These are phyloP conservation scores for Marchantia polymorpha DNA, from an alignment of 225 moss, liverwort and hornwort genomes.

Conservation along the genomic window DNA sequence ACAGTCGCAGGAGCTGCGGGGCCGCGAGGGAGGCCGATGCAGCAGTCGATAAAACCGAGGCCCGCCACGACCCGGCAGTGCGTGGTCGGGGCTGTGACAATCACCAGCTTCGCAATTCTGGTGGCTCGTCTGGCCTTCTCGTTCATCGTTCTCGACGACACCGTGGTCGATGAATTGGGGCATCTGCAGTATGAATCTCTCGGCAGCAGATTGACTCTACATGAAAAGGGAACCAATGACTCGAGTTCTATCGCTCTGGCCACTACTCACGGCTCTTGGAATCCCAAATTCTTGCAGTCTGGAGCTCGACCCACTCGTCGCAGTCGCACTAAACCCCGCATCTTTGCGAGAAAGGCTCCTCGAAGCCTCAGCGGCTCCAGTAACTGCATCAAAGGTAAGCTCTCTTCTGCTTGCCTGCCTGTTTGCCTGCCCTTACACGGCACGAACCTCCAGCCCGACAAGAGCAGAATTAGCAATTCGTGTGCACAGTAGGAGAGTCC, in stretches of 20 bases:
- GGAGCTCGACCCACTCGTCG: neutral
- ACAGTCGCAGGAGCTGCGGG: neutral
- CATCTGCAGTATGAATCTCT: neutral
- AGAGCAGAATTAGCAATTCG: too few species aligned
- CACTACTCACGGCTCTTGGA: neutral
- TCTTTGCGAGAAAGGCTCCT: constrained; percentile 5
- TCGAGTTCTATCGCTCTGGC: neutral
- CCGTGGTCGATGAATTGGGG: neutral
- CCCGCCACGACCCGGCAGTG: neutral
- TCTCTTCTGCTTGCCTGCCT: neutral
- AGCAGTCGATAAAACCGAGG: constrained; percentile 1
- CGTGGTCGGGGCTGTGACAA: constrained; percentile 6
- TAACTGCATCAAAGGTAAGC: constrained; percentile 9
- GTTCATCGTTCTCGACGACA: neutral
- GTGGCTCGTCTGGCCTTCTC: constrained; percentile 20
- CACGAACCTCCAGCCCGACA: too few species aligned
- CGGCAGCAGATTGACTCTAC: neutral
- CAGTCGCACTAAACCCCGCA: neutral
- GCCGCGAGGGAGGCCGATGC: neutral
- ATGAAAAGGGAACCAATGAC: neutral
- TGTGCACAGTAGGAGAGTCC: too few species aligned
- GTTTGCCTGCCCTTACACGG: neutral
- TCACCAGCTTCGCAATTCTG: constrained; percentile 16
- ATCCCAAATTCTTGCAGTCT: neutral
- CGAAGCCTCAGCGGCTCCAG: neutral